Percentiles rank a stretch among this genome's conserved stretches.
These are phyloP conservation scores for Dendrocalamus sinicus DNA, from an alignment of 176 grass and related monocot species.

Conservation along the genomic window DNA sequence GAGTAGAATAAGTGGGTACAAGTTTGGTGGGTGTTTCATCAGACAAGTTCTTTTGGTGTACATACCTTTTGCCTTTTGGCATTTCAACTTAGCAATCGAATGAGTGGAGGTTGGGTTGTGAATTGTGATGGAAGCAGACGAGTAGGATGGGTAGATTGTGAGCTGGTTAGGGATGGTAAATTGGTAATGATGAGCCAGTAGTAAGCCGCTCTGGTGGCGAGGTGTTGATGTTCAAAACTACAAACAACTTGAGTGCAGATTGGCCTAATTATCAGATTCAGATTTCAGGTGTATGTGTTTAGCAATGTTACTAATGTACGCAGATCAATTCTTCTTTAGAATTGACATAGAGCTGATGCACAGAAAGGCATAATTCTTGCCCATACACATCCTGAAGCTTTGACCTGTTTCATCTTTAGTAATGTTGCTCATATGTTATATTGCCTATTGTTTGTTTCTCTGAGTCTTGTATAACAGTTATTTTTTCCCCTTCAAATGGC, in stretches of 20 bases:
- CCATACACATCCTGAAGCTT: not conserved
- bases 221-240: not conserved
- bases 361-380: not conserved
- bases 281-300: not conserved
- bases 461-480: constrained; percentile 21
- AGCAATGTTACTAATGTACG: not conserved
- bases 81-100: constrained; percentile 29
- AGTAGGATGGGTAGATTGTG: not conserved
- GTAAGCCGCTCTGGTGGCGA: not conserved
- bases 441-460: not conserved
- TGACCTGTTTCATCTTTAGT: constrained; percentile 12
- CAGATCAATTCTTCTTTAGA: not conserved
- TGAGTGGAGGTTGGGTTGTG: not conserved
- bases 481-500: constrained; percentile 31
- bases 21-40: not conserved
- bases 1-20: constrained; percentile 14
- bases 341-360: constrained; percentile 6
- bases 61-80: not conserved
- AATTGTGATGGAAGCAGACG: not conserved
- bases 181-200: constrained; percentile 12
- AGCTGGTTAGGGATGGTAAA: not conserved
- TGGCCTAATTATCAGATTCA: constrained; percentile 16
- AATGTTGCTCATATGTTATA: not conserved
- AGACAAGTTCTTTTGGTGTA: not conserved
- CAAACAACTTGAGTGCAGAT: not conserved